Percentiles rank a stretch among this genome's conserved stretches.
Evolutionary conservation across 2,329 filamentous ascomycete species (phyloP).

Genomic region (Teratosphaeria pseudoeucalypti): DNA sequence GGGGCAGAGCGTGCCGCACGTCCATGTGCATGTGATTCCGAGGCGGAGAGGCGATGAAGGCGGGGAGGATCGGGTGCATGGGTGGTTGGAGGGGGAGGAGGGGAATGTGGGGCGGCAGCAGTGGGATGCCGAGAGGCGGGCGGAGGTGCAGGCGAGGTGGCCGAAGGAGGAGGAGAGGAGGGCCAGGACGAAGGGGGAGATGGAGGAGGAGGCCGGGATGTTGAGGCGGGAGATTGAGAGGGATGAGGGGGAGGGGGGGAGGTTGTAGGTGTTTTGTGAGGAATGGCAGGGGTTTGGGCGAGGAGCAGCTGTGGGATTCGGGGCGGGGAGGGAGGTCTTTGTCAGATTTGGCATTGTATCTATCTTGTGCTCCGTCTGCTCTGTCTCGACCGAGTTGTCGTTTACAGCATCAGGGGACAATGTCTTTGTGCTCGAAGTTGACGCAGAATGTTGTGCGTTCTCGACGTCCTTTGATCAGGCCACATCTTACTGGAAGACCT

Average conservation of each 20-base stretch:
- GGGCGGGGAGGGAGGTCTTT: background rate
- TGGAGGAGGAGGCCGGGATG: constrained; percentile 65
- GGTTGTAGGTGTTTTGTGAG: background rate
- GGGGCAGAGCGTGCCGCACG: constrained; percentile 86
- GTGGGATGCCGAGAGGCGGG: constrained; percentile 38
- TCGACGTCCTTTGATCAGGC: too few relatives aligned
- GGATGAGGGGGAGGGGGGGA: constrained; percentile 21
- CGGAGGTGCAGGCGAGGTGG: constrained; percentile 41
- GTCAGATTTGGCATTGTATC: background rate
- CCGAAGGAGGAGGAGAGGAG: constrained; percentile 57
- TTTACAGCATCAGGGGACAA: too few relatives aligned
- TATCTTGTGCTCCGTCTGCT: background rate
- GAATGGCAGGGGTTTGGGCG: background rate
- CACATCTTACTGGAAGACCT: too few relatives aligned
- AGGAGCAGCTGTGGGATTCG: background rate
- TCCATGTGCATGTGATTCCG: constrained; percentile 88
- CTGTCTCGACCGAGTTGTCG: background rate
- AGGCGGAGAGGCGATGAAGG: constrained; percentile 50
- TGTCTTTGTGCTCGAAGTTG: too few relatives aligned
- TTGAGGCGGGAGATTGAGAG: constrained; percentile 48
- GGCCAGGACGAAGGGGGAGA: constrained; percentile 60
- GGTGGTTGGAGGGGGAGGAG: constrained; percentile 69
- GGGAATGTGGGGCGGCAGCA: constrained; percentile 69
- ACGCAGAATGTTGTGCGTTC: background rate
- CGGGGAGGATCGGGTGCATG: constrained; percentile 67